A percentile compares a stretch with the other conserved stretches of the same genome.
Evolutionary conservation across 805 yeast species (phyloP).

Genomic region (Ogataea zsoltii): DNA sequence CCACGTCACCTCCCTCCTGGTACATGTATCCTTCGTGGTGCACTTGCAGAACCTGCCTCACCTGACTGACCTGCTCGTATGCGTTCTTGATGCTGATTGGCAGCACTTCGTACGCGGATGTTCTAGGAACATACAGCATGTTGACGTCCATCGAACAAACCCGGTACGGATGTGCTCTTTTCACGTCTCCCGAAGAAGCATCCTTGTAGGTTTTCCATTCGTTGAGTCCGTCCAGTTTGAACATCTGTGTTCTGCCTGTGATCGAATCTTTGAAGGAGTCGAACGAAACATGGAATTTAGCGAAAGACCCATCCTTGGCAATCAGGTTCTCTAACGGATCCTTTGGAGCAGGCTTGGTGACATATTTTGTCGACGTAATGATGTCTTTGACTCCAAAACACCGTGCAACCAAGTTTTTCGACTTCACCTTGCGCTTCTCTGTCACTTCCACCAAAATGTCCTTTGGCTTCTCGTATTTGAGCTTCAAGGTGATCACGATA

Average conservation of each 20-base stretch:
- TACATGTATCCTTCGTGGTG: constrained; percentile 67
- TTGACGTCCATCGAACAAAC: constrained; percentile 69
- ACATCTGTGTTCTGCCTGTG: constrained; percentile 51
- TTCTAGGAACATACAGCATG: constrained; percentile 69
- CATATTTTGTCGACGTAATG: constrained; percentile 50
- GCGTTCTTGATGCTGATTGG: constrained; percentile 69
- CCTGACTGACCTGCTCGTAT: constrained; percentile 41
- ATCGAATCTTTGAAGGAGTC: constrained; percentile 56
- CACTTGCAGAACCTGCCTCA: constrained; percentile 28
- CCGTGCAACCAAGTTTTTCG: constrained; percentile 33
- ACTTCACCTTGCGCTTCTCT: constrained; percentile 45
- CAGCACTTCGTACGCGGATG: constrained; percentile 56
- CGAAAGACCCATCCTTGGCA: constrained; percentile 90
- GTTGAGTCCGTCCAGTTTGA: constrained; percentile 65
- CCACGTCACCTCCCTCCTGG: constrained; percentile 93
- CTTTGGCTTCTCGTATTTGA: constrained; percentile 52
- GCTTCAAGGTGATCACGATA: constrained; percentile 71
- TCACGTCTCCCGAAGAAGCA: constrained; percentile 30
- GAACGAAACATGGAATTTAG: constrained; percentile 68
- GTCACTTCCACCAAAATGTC: constrained; percentile 58
- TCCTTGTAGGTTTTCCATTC: constrained; percentile 69
- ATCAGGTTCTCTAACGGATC: constrained; percentile 66
- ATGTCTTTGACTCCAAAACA: constrained; percentile 42
- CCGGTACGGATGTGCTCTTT: constrained; percentile 49
- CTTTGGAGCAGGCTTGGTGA: constrained; percentile 45